Evolutionary conservation across 2,329 filamentous ascomycete genomes (phyloP).

Genomic region (Colletotrichum tropicale): DNA sequence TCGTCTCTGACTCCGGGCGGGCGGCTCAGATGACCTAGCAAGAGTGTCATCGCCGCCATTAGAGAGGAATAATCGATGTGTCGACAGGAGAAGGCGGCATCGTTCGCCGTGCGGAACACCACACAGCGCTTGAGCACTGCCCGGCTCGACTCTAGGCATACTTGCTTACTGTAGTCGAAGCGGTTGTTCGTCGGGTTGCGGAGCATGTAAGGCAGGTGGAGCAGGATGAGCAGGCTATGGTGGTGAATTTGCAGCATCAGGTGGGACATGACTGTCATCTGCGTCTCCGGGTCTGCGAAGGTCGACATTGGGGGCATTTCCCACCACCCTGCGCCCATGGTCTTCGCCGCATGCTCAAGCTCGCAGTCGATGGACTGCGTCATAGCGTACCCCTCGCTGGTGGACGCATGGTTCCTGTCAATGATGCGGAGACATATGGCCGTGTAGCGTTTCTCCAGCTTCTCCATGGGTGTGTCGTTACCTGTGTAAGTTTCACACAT

Average conservation of each 20-base stretch:
- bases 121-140: slow-evolving; percentile 54
- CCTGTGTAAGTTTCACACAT: slow-evolving; percentile 29
- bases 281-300: slow-evolving; percentile 12
- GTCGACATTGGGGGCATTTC: slow-evolving; percentile 31
- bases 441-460: slow-evolving; percentile 49
- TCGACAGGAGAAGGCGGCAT: slow-evolving; percentile 45
- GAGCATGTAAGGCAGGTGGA: slow-evolving; percentile 62
- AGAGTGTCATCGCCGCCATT: slow-evolving; percentile 54
- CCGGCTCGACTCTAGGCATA: slow-evolving; percentile 54
- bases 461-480: slow-evolving; percentile 41
- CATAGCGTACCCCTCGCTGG: slow-evolving; percentile 40
- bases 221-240: slow-evolving; percentile 53
- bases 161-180: slow-evolving; percentile 53
- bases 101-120: slow-evolving; percentile 45
- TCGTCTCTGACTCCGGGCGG: slow-evolving; percentile 9
- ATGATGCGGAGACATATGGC: slow-evolving; percentile 48
- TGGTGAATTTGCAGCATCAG: slow-evolving; percentile 55
- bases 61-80: slow-evolving; percentile 58
- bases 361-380: slow-evolving; percentile 52
- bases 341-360: slow-evolving; percentile 44
- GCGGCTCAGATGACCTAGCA: slow-evolving; percentile 52
- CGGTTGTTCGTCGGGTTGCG: slow-evolving; percentile 38
- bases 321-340: slow-evolving; percentile 55
- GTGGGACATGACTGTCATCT: slow-evolving; percentile 28
- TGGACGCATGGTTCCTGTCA: slow-evolving; percentile 45